Conservation (phyloP, 306 rosid genomes). For the Vigna radiata region DNA sequence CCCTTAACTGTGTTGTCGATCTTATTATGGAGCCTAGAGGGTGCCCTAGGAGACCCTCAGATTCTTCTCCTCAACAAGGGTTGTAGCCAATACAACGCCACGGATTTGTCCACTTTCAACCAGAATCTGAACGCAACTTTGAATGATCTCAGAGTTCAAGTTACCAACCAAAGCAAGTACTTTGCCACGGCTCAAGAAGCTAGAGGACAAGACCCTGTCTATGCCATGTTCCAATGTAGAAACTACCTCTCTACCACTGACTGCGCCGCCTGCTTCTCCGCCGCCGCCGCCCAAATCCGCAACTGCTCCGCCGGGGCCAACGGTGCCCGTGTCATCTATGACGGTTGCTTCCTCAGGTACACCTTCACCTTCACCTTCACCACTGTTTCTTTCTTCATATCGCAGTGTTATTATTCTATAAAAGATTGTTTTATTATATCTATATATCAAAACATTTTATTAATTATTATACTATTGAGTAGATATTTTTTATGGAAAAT, state of each 20-base stretch:
- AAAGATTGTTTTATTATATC: neutral
- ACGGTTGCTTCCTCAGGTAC: constrained; percentile 84
- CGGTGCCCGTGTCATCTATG: constrained; percentile 78
- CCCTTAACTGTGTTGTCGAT: neutral
- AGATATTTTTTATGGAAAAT: neutral
- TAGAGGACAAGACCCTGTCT: constrained; percentile 53
- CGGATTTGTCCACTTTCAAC: constrained; percentile 52
- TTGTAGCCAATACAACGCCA: constrained; percentile 70
- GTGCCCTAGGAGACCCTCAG: constrained; percentile 56
- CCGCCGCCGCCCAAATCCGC: constrained; percentile 58
- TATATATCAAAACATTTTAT: neutral
- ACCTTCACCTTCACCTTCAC: neutral
- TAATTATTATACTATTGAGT: neutral
- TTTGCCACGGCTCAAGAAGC: constrained; percentile 60
- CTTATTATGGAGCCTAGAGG: constrained; percentile 1
- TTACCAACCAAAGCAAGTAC: constrained; percentile 39
- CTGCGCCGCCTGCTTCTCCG: constrained; percentile 56
- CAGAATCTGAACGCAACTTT: constrained; percentile 62
- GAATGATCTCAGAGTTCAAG: constrained; percentile 39
- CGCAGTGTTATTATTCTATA: neutral
- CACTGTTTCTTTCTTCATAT: too few relatives aligned
- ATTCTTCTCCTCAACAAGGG: constrained; percentile 57
- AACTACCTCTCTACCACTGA: constrained; percentile 63
- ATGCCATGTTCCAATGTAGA: constrained; percentile 69
- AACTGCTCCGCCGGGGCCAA: constrained; percentile 72